Evolutionary conservation across 176 grass and related monocot species (phyloP).

Genomic region (Neostapfia colusana): DNA sequence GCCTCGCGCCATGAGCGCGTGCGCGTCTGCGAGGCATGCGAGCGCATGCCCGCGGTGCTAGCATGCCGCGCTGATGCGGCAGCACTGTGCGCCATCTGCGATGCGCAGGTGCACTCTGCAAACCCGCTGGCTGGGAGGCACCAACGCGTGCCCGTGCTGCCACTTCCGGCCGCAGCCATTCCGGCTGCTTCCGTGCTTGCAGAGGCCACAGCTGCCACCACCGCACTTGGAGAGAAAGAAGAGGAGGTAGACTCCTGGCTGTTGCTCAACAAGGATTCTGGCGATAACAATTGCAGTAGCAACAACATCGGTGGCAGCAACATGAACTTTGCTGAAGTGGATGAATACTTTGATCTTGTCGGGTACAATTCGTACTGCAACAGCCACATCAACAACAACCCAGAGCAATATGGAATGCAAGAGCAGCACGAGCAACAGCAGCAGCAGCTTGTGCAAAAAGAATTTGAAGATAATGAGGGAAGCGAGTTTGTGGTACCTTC

Average conservation of each 20-base stretch:
- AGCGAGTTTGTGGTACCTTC: conserved; percentile 58
- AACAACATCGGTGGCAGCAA: background rate
- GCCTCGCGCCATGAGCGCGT: conserved; percentile 73
- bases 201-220: background rate
- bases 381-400: conserved; percentile 24
- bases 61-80: conserved; percentile 53
- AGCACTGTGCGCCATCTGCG: conserved; percentile 55
- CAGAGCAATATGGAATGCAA: conserved; percentile 38
- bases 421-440: conserved; percentile 49
- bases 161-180: conserved; percentile 35
- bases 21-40: conserved; percentile 59
- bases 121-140: conserved; percentile 66
- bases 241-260: conserved; percentile 55
- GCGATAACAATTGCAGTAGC: background rate
- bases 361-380: conserved; percentile 66
- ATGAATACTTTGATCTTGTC: conserved; percentile 67
- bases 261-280: conserved; percentile 14
- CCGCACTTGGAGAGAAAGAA: conserved; percentile 21
- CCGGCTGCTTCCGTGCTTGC: conserved; percentile 23
- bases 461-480: conserved; percentile 41
- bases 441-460: conserved; percentile 38
- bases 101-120: conserved; percentile 63
- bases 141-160: conserved; percentile 50
- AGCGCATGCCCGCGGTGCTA: conserved; percentile 45
- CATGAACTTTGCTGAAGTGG: conserved; percentile 43